Evolutionary conservation across 148 eudicot genomes (phyloP).

Genomic region (Chenopodium suecicum): DNA sequence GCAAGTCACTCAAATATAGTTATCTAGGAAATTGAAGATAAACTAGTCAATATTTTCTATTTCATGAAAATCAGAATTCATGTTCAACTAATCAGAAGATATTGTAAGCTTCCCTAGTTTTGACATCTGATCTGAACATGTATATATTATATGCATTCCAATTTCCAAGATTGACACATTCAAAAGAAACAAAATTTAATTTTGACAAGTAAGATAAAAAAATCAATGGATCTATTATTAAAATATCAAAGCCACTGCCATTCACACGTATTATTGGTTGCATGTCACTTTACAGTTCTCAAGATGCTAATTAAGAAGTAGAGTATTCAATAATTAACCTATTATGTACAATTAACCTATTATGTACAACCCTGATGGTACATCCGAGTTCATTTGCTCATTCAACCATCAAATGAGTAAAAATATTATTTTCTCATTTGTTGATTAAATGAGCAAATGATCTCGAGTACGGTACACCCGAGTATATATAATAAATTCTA

Average conservation of each 20-base stretch:
- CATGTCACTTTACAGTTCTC: background rate
- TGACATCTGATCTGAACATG: slow-evolving; percentile 1
- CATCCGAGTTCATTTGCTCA: too few relatives aligned
- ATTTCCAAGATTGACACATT: background rate
- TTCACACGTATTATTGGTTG: background rate
- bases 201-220: background rate
- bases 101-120: background rate
- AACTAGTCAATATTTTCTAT: background rate
- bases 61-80: background rate
- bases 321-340: background rate
- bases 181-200: background rate
- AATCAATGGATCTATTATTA: background rate
- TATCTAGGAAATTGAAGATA: too few relatives aligned
- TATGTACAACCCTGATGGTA: too few relatives aligned
- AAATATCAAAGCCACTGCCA: background rate
- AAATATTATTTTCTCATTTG: too few relatives aligned
- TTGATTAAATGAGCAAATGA: too few relatives aligned
- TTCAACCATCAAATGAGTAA: too few relatives aligned
- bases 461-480: too few relatives aligned
- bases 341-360: too few relatives aligned
- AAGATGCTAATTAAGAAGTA: background rate
- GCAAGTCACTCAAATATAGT: too few relatives aligned
- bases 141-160: background rate
- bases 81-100: background rate
- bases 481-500: too few relatives aligned